Evolutionary conservation across 805 yeast genomes (phyloP), one percentile per base, ranked within the genome.

Genomic region (Wickerhamomyces silvicola): DNA sequence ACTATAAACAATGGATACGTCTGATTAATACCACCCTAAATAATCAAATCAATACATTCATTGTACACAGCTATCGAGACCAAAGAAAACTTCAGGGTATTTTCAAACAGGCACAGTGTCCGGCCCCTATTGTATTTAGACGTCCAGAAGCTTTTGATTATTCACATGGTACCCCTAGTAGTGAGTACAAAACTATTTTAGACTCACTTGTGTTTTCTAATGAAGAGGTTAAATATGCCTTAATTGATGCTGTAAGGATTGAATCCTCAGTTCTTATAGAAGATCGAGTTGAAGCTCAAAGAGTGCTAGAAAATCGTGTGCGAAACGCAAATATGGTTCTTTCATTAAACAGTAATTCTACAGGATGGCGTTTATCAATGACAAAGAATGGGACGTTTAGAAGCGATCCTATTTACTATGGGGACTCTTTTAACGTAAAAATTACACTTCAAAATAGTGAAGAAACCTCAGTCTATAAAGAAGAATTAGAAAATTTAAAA

Each of bases 31-130:
- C 72, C 0, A 49, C 64, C 1, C 51, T 86, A 19, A 66, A 66
- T 2, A 56, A 60, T 8, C 55, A 72, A 0, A 53, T 83, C 7
- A 74, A 67, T 24, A 64, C 85, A 0, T 86, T 85, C 55, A 63
- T 83, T 22, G 95, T 85, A 1, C 65, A 72, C 22, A 73, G 71
- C 47, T 70, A 64, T 28, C 64, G 65, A 18, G 97, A 90, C 50
- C 65, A 77, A 27, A 52, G 54, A 9, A 46, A 56, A 2, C 47
- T 80, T 31, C 58, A 63, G 10, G 41, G 49, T 1, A 40, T 65
- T 18, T 45, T 64, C 46, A 53, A 46, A 35, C 33, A 50, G 18
- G 49, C 56, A 36, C 57, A 57, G 2, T 42, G 60, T 7, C 46
- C 43, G 17, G 45, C 61, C 14, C 66, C 67, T 28, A 65, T 81